A percentile compares a stretch with the other conserved stretches of the same genome.
These are phyloP conservation scores for Auricularia heimuer DNA, from an alignment of 768 basidiomycete genomes.

Conservation along the genomic window DNA sequence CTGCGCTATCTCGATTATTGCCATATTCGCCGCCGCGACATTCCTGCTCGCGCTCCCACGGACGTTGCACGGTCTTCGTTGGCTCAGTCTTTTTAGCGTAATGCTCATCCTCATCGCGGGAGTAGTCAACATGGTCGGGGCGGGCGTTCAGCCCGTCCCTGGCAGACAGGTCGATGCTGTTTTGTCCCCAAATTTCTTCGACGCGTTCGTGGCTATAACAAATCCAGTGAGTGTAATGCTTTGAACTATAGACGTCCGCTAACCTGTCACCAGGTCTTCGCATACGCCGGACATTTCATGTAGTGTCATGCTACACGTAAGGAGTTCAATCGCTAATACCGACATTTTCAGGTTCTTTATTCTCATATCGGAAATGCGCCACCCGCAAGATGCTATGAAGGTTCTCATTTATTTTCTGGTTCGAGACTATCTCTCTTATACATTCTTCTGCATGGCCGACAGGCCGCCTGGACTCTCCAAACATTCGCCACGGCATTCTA, in stretches of 20 bases:
- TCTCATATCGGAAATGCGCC: slow-evolving; percentile 46
- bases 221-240: slow-evolving; percentile 32
- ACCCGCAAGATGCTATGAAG: slow-evolving; percentile 47
- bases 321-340: background rate
- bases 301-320: slow-evolving; percentile 12
- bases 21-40: slow-evolving; percentile 37
- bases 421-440: too few relatives aligned
- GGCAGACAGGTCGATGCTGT: slow-evolving; percentile 30
- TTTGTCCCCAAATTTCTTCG: slow-evolving; percentile 31
- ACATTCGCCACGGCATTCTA: slow-evolving; percentile 44
- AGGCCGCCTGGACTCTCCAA: slow-evolving; percentile 48
- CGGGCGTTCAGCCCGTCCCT: slow-evolving; percentile 35
- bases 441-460: too few relatives aligned
- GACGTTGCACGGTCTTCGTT: slow-evolving; percentile 35
- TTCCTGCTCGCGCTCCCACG: slow-evolving; percentile 37
- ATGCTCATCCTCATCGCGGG: slow-evolving; percentile 35
- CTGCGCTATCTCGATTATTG: slow-evolving; percentile 34
- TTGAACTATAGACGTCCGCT: background rate
- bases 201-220: slow-evolving; percentile 44
- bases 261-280: slow-evolving; percentile 29
- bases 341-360: slow-evolving; percentile 40
- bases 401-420: slow-evolving; percentile 15
- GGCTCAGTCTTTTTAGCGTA: slow-evolving; percentile 38
- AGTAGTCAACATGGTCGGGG: slow-evolving; percentile 40
- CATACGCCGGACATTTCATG: slow-evolving; percentile 49